A percentile compares a stretch with the other conserved stretches of the same genome.
phyloP scores from a whole-genome alignment of 768 basidiomycete genomes.

The Tulasnella sp. region DNA sequence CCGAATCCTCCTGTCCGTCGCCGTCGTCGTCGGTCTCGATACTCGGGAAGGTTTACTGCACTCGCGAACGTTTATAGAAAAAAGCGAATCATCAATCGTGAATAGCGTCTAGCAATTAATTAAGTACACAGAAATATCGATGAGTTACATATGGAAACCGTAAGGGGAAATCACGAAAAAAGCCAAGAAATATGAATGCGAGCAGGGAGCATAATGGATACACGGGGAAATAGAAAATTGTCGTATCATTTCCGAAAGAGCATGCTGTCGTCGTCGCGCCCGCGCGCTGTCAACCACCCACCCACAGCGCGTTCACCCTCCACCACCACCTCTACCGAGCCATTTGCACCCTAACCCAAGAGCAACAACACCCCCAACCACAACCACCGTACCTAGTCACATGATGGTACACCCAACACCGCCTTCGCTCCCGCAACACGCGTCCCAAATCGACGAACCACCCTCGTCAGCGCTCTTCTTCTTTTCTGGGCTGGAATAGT shows the following conservation, averaged over 20 bases:
- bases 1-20: slow-evolving; percentile 2
- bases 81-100: not conserved
- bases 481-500: not conserved
- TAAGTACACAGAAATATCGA: slow-evolving; percentile 1
- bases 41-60: no score
- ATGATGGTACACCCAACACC: slow-evolving; percentile 14
- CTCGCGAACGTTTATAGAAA: not conserved
- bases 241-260: not conserved
- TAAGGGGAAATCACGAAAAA: not conserved
- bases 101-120: not conserved
- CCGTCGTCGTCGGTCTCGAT: not conserved
- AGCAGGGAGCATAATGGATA: slow-evolving; percentile 1
- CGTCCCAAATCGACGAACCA: slow-evolving; percentile 14
- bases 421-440: not conserved
- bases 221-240: not conserved
- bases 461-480: not conserved
- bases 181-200: not conserved
- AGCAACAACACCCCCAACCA: not conserved
- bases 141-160: not conserved
- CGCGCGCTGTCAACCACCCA: no score
- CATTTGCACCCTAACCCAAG: not conserved
- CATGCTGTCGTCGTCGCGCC: not conserved
- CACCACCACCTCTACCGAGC: not conserved
- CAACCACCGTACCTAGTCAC: not conserved
- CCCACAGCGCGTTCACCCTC: no score